Evolutionary conservation across 2,329 filamentous ascomycete species (phyloP), one percentile per base, ranked within the genome.

Genomic region (Ceratocystis papillata): DNA sequence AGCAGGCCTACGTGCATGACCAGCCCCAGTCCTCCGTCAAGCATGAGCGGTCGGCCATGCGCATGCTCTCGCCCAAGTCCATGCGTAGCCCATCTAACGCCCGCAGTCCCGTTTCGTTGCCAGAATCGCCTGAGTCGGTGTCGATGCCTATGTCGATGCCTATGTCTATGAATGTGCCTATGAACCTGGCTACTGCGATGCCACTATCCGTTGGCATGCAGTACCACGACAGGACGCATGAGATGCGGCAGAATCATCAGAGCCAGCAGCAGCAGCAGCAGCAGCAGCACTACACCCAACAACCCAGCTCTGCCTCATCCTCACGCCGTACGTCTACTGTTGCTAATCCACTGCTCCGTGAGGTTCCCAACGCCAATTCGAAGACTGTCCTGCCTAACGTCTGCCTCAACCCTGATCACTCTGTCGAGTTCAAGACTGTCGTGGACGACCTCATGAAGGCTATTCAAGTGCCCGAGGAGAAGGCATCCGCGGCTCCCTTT

Each of bases 391-490:
- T 74, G 3, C 74, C 75, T 69, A 82, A 80, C 73, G 77, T 77
- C 69, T 76, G 78, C 8, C 76, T 79, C 37, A 74, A 78, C 67
- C 76, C 78, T 67, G 75, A 77, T 0, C 75, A 79, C 28, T 78
- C 82, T n/a, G 77, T 84, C 48, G 80, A 83, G 68, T 93, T 92
- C 73, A 81, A 83, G n/a, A 96, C 91, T 0, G 84, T 90, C 67
- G 86, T 96, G 46, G 92, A 96, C 73, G 86, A 85, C 53, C 77
- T 97, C 53, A 96, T 96, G 90, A 90, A 87, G 75, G 84, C 87
- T 0, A 93, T 96, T 59, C 91, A 96, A 17, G 53, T 57, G 53
- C 53, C 53, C 74, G 78, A 87, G 72, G 76, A 80, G 25, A 77
- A 79, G 15, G 74, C 74, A 20, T 1, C 65, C 68, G 1, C 65